These are phyloP conservation scores for Nakaseomyces sp. DNA, from an alignment of 1,139 yeast genomes.

Conservation along the genomic window DNA sequence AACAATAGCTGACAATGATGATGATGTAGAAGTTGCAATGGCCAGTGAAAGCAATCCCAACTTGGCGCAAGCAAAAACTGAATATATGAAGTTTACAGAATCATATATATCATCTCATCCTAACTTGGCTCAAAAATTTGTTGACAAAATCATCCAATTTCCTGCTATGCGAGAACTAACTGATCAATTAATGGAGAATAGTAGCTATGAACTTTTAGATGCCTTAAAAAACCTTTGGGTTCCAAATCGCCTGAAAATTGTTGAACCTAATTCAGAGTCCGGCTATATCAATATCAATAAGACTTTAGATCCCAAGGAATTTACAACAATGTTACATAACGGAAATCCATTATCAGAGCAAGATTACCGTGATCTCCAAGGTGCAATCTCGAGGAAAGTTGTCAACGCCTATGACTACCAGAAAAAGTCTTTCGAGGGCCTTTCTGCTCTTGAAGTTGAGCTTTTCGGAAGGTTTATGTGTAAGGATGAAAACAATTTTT, in stretches of 20 bases:
- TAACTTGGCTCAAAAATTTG: constrained; percentile 30
- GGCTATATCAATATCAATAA: constrained; percentile 12
- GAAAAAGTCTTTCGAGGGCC: constrained; percentile 19
- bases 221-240: constrained; percentile 28
- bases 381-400: constrained; percentile 28
- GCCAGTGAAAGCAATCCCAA: neutral
- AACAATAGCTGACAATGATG: constrained; percentile 1
- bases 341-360: constrained; percentile 26
- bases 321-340: constrained; percentile 27
- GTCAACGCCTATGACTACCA: constrained; percentile 24
- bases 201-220: constrained; percentile 26
- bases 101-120: constrained; percentile 30
- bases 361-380: constrained; percentile 26
- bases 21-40: neutral
- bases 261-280: constrained; percentile 3
- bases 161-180: constrained; percentile 30
- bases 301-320: constrained; percentile 19
- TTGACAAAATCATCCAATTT: constrained; percentile 26
- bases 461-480: constrained; percentile 27
- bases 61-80: constrained; percentile 11
- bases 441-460: constrained; percentile 25
- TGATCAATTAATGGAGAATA: constrained; percentile 27
- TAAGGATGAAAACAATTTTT: constrained; percentile 25
- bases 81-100: constrained; percentile 26
- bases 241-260: constrained; percentile 12